phyloP scores from a whole-genome alignment of 768 basidiomycete genomes.

The Lyophyllum semitale region DNA sequence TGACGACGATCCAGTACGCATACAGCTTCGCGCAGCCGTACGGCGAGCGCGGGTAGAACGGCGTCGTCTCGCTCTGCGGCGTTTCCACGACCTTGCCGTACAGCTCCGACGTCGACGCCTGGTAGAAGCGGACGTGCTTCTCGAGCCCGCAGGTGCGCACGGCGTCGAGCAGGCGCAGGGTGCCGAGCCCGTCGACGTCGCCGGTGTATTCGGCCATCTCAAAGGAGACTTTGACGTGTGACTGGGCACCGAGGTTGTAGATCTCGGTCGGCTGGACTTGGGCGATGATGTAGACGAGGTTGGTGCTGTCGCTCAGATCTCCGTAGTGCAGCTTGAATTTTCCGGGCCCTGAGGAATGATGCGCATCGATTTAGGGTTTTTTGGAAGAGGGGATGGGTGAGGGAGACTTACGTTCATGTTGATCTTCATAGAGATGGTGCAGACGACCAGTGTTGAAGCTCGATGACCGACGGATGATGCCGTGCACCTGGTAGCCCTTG shows the following conservation, averaged over 20 bases:
- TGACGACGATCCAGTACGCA: slow-evolving; percentile 88
- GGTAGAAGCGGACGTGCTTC: slow-evolving; percentile 93
- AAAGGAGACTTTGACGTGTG: slow-evolving; percentile 98
- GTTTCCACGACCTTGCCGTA: slow-evolving; percentile 97
- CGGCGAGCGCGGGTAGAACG: slow-evolving; percentile 97
- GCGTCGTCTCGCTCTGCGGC: slow-evolving; percentile 93
- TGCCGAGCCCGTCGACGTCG: slow-evolving; percentile 95
- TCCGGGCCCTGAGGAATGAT: slow-evolving; percentile 51
- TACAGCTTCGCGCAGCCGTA: slow-evolving; percentile 97
- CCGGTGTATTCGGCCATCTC: slow-evolving; percentile 99
- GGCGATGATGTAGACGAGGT: slow-evolving; percentile 94
- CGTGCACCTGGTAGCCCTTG: slow-evolving; percentile 92
- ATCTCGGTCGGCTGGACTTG: slow-evolving; percentile 94
- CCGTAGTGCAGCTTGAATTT: slow-evolving; percentile 89
- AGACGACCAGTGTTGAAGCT: slow-evolving; percentile 97
- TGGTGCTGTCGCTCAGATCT: slow-evolving; percentile 94
- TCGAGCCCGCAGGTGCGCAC: slow-evolving; percentile 95
- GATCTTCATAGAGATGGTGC: slow-evolving; percentile 91
- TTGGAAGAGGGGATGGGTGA: neutral
- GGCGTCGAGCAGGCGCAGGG: slow-evolving; percentile 92
- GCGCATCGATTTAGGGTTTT: neutral
- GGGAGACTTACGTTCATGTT: slow-evolving; percentile 71
- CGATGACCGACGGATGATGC: slow-evolving; percentile 95
- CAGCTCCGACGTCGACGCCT: slow-evolving; percentile 95
- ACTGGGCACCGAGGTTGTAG: slow-evolving; percentile 97